These are phyloP conservation scores for Penicillium sp. DNA, from an alignment of 2,329 filamentous ascomycete genomes.

Conservation along the genomic window DNA sequence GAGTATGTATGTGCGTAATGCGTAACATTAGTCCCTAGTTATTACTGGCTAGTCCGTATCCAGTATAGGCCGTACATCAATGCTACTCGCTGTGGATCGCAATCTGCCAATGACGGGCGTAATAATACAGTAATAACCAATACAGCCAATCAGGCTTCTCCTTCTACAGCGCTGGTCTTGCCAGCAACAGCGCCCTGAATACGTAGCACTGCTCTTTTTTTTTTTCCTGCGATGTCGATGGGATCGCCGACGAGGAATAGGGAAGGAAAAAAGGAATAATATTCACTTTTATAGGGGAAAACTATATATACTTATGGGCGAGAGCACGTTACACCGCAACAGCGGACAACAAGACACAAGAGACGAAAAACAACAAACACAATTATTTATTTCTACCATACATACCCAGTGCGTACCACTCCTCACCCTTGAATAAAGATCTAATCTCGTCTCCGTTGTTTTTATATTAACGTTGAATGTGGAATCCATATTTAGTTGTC, in stretches of 20 bases:
- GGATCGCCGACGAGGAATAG: background rate
- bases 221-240: background rate
- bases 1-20: background rate
- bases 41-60: background rate
- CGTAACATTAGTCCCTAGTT: background rate
- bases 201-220: background rate
- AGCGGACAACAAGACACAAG: background rate
- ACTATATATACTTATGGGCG: background rate
- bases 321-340: background rate
- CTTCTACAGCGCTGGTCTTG: background rate
- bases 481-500: background rate
- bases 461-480: background rate
- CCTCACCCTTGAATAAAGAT: background rate
- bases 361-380: background rate
- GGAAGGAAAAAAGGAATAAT: background rate
- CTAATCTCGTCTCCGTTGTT: background rate
- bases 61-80: background rate
- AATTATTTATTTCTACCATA: background rate
- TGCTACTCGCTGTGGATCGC: background rate
- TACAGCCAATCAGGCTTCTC: background rate
- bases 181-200: background rate
- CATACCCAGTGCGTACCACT: background rate
- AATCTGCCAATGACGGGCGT: background rate
- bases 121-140: background rate
- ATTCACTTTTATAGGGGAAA: background rate